Evolutionary conservation across 192 early-diverging fungal genomes (phyloP).

Genomic region (Backusella sp.): DNA sequence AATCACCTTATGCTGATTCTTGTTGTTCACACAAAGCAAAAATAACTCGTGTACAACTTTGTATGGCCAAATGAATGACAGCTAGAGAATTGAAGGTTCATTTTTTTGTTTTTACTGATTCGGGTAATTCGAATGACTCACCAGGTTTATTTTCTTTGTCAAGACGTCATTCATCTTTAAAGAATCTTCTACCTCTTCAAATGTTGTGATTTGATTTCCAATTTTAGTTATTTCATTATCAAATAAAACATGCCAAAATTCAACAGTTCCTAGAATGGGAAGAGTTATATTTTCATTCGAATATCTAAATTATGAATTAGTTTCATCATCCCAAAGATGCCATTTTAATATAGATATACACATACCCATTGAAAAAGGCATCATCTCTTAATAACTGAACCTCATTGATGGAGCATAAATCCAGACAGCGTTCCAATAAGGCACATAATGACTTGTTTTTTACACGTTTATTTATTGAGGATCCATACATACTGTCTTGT

Average conservation of each 20-base stretch:
- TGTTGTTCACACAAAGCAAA: constrained; percentile 11
- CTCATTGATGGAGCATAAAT: neutral
- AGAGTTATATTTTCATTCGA: neutral
- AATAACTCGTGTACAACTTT: constrained; percentile 1
- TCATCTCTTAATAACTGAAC: neutral
- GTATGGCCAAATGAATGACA: constrained; percentile 20
- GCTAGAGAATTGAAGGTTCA: neutral
- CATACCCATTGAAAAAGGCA: neutral
- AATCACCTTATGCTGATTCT: constrained; percentile 9
- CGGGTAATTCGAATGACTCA: neutral
- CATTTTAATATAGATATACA: no score
- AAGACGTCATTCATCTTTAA: constrained; percentile 1
- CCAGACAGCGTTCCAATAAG: neutral
- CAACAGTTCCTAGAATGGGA: neutral
- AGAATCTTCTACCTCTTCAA: constrained; percentile 1
- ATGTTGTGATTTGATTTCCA: constrained; percentile 4
- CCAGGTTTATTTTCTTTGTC: neutral
- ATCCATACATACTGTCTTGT: no score
- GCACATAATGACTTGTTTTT: neutral
- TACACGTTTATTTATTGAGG: neutral
- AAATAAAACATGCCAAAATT: constrained; percentile 4
- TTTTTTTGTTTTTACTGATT: neutral
- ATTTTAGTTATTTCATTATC: constrained; percentile 4
- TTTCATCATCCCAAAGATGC: neutral
- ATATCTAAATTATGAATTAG: no score